These are phyloP conservation scores for Carex myosuroides DNA, from an alignment of 176 grass and related monocot genomes.

Conservation along the genomic window DNA sequence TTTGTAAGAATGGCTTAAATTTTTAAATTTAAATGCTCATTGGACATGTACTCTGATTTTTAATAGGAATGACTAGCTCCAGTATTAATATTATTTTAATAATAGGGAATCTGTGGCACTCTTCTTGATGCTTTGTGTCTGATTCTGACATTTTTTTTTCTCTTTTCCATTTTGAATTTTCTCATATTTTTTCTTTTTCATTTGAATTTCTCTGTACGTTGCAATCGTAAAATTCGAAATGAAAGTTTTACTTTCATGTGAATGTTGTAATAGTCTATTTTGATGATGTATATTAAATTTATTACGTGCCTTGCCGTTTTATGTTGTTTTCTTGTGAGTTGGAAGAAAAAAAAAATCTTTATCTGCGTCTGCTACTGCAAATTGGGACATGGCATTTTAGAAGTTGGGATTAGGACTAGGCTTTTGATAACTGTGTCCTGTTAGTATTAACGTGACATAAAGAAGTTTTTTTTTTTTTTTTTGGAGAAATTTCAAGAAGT, in stretches of 20 bases:
- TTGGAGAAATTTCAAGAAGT: no score
- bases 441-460: background rate
- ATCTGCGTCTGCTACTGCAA: background rate
- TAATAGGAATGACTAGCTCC: constrained; percentile 6
- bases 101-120: background rate
- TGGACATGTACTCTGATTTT: constrained; percentile 5
- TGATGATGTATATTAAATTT: background rate
- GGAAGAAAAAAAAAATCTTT: background rate
- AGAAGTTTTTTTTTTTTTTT: no score
- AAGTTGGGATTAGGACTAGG: background rate
- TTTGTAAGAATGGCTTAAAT: constrained; percentile 6
- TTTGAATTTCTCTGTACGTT: background rate
- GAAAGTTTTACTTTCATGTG: background rate
- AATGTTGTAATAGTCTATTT: background rate
- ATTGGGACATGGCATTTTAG: background rate
- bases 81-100: constrained; percentile 4
- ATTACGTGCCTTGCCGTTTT: background rate
- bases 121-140: background rate
- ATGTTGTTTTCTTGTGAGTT: background rate
- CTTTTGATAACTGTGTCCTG: background rate
- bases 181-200: background rate
- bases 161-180: background rate
- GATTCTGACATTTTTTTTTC: background rate
- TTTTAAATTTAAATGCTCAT: constrained; percentile 1
- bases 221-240: background rate